Evolutionary conservation across 805 yeast genomes (phyloP).

Genomic region (Metschnikowia lochheadii): DNA sequence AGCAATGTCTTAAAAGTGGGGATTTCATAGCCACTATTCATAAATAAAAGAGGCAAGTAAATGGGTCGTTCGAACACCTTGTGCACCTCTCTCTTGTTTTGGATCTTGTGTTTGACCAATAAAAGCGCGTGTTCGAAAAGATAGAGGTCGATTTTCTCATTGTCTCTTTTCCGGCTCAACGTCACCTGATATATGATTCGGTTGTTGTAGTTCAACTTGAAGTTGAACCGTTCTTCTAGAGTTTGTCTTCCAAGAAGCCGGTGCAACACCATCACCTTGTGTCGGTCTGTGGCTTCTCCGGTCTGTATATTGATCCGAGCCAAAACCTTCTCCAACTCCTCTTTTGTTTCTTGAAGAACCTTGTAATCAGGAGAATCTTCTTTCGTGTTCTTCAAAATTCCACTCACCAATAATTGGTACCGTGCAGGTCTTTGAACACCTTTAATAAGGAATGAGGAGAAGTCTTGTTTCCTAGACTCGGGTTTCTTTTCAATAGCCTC

Average conservation of each 20-base stretch:
- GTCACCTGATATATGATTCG: slow-evolving; percentile 78
- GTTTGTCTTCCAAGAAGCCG: slow-evolving; percentile 61
- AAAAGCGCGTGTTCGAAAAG: slow-evolving; percentile 83
- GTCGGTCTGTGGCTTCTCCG: slow-evolving; percentile 91
- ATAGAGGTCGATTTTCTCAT: slow-evolving; percentile 80
- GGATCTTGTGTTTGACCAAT: slow-evolving; percentile 79
- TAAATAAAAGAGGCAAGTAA: slow-evolving; percentile 70
- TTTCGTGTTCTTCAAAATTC: slow-evolving; percentile 76
- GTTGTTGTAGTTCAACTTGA: slow-evolving; percentile 78
- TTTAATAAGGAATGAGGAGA: slow-evolving; percentile 87
- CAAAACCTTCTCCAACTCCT: slow-evolving; percentile 69
- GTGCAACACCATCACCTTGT: slow-evolving; percentile 75
- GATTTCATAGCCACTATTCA: slow-evolving; percentile 73
- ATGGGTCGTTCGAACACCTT: slow-evolving; percentile 89
- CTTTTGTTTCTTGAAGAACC: slow-evolving; percentile 67
- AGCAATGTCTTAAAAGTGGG: slow-evolving; percentile 52
- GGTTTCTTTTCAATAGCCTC: slow-evolving; percentile 84
- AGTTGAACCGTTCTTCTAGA: slow-evolving; percentile 78
- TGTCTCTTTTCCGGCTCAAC: slow-evolving; percentile 63
- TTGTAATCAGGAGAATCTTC: slow-evolving; percentile 71
- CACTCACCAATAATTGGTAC: slow-evolving; percentile 79
- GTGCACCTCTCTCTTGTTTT: slow-evolving; percentile 85
- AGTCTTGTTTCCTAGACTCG: slow-evolving; percentile 83
- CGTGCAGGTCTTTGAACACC: slow-evolving; percentile 96
- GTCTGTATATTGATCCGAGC: slow-evolving; percentile 78